Evolutionary conservation across 495 filamentous ascomycete genomes (phyloP), one percentile per base, ranked within the genome.

Genomic region (Hypoxylon intermedium): DNA sequence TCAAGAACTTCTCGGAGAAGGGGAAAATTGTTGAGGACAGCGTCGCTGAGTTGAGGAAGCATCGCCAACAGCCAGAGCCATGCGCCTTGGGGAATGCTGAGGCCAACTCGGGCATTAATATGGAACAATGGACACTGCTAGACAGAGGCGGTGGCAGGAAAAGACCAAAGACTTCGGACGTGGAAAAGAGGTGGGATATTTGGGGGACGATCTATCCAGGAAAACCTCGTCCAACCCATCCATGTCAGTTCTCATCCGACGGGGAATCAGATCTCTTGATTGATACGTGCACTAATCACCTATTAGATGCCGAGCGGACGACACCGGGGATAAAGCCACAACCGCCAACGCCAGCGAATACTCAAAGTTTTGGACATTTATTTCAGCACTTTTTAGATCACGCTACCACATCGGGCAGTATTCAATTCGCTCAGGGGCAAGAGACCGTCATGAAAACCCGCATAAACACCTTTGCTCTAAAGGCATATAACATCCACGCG

Each of bases 161-260:
- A n/a, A 53, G 31, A 21, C 48, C 46, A 13, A 60, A 53, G 47
- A 12, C 44, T 3, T 53, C 40, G 0, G 56, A 60, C 3, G 41
- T 60, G 13, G 31, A 60, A 4, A 60, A 60, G 30, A 53, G 56
- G 56, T 52, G 30, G 15, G 24, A 31, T 13, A 52, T 60, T 6
- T 60, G 56, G 56, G 30, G 53, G 0, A 60, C 41, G 6, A 60
- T 60, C 9, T 60, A 31, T 24, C 56, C 47, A 31, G 40, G n/a
- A 2, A n/a, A 0, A 13, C 6, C 23, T 18, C 56, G 18, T 2
- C 56, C 56, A 5, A 0, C 1, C 2, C 56, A 60, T 24, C 56
- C 56, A 16, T 60, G 56, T 60, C 31, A 42, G 56, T 53, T 34
- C 16, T 42, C 21, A 6, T 2, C 5, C 3, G 5, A 37, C 15